Evolutionary conservation across 345 rosid species (phyloP), one percentile per base, ranked within the genome.

Genomic region (Boechera stricta): DNA sequence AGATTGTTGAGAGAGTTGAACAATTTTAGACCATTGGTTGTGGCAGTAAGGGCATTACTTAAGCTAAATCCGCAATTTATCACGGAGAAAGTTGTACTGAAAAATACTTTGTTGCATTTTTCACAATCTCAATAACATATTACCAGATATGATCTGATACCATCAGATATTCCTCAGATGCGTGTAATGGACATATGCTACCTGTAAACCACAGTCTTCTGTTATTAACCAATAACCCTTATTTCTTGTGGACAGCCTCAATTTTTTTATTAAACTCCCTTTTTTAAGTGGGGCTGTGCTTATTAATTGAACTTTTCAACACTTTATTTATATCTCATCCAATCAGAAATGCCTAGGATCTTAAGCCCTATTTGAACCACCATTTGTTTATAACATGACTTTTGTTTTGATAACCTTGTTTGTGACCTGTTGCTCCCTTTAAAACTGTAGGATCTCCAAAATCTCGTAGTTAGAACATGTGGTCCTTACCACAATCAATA

Each of bases 321-420:
- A 45, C 45, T 55, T 64, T 36, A 55, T 69, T 28, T 18, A 56
- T 10, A 42, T 65, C 38, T 16, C 21, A 32, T 59, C 81, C 77
- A 66, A 66, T 78, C 31, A 78, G 48, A 41, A 66, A 28, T 18
- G 35, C 73, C 63, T 58, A 78, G 81, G 77, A 72, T 78, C 73
- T 35, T 58, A 36, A 45, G 16, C 70, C 65, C 12, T 77, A 33
- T 65, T 58, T 38, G 72, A 39, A 72, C 21, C 6, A 64, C 36
- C 10, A 70, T 64, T 71, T 63, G 38, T 71, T 57, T 44, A 56
- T 36, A 44, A 39, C 63, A 21, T 44, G 59, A 12, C n/a, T 57
- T 45, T 66, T 66, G 33, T 47, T 75, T 75, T 67, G 73, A 75
- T 74, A 74, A 74, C 51, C 47, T 75, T 67, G 51, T 66, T 74